Conservation (phyloP, 768 basidiomycete genomes). For the Amanita rubescens region DNA sequence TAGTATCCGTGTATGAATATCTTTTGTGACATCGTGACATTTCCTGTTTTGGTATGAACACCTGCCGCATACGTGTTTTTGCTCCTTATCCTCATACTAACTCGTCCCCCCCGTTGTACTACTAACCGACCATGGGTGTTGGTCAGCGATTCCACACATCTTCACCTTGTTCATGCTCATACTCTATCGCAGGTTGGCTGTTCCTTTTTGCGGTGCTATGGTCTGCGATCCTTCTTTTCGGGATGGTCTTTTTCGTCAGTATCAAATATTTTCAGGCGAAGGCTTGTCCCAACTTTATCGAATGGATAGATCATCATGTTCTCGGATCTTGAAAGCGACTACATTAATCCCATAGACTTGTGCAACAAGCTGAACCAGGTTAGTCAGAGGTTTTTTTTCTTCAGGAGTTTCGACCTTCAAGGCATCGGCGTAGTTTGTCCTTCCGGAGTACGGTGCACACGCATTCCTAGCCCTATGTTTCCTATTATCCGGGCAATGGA, state of each 20-base stretch:
- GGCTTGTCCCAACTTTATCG: not conserved
- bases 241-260: slow-evolving; percentile 98
- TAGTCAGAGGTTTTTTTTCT: slow-evolving; percentile 15
- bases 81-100: not conserved
- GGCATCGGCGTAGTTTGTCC: slow-evolving; percentile 33
- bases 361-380: slow-evolving; percentile 99
- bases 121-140: slow-evolving; percentile 2
- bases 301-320: slow-evolving; percentile 91
- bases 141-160: slow-evolving; percentile 4
- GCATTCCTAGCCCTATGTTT: slow-evolving; percentile 83
- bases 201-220: slow-evolving; percentile 93
- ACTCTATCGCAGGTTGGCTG: slow-evolving; percentile 64
- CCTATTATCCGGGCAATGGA: slow-evolving; percentile 90
- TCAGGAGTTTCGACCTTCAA: not conserved
- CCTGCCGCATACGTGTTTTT: slow-evolving; percentile 15
- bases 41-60: slow-evolving; percentile 14
- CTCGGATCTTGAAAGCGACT: slow-evolving; percentile 97
- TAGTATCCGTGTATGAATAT: not conserved
- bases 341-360: slow-evolving; percentile 99
- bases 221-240: slow-evolving; percentile 90
- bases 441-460: slow-evolving; percentile 94
- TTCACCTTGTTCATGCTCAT: not conserved
- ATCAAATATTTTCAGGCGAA: not conserved
- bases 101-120: not conserved
- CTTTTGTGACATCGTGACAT: slow-evolving; percentile 8